Evolutionary conservation across 106 monocot species (phyloP).

Genomic region (Dendrobium huoshanense): DNA sequence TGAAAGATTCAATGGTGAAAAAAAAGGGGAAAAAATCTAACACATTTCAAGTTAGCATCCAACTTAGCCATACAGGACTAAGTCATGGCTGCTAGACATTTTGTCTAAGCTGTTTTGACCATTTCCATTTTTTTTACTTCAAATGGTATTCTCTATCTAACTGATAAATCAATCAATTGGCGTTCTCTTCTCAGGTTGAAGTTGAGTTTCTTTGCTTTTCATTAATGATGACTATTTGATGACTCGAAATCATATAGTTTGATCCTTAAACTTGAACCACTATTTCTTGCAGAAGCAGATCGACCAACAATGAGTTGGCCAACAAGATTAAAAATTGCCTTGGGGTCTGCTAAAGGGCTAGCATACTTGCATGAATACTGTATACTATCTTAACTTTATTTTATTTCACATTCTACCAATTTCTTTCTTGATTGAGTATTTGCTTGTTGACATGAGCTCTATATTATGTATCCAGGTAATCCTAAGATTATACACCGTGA

Average conservation of each 20-base stretch:
- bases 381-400: neutral
- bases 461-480: constrained; percentile 38
- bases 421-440: neutral
- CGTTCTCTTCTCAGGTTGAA: no score
- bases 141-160: neutral
- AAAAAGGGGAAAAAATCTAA: no score
- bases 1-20: neutral
- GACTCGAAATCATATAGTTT: neutral
- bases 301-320: constrained; percentile 55
- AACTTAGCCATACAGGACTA: neutral
- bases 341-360: constrained; percentile 13
- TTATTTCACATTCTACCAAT: neutral
- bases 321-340: constrained; percentile 23
- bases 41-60: neutral
- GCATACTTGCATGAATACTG: constrained; percentile 18
- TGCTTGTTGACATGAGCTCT: neutral
- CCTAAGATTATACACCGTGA: constrained; percentile 97
- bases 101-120: no score
- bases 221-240: neutral
- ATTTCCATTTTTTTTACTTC: no score
- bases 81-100: neutral
- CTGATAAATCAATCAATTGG: neutral
- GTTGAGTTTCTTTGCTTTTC: neutral
- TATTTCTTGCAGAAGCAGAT: constrained; percentile 27
- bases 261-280: neutral